These are phyloP conservation scores for Aureobasidium sp. DNA, from an alignment of 2,329 filamentous ascomycete genomes.

Conservation along the genomic window DNA sequence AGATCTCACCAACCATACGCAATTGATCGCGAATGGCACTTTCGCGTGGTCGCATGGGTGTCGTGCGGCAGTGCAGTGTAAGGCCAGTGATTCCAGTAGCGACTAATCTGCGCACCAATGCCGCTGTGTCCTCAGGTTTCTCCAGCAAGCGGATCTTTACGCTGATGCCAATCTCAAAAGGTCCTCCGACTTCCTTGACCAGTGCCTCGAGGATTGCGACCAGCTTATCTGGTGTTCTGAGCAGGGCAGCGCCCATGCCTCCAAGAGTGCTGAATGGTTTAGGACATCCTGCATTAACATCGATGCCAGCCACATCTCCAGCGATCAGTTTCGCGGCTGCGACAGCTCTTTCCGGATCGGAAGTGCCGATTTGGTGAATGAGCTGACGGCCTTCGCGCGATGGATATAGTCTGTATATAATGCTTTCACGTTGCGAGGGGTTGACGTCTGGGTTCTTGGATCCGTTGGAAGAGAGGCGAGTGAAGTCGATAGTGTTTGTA, in stretches of 20 bases:
- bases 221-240: slow-evolving; percentile 76
- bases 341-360: slow-evolving; percentile 74
- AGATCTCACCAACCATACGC: slow-evolving; percentile 73
- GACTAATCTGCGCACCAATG: slow-evolving; percentile 69
- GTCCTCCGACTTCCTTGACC: slow-evolving; percentile 67
- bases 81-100: slow-evolving; percentile 85
- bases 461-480: slow-evolving; percentile 65
- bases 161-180: slow-evolving; percentile 84
- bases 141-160: slow-evolving; percentile 92
- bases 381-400: slow-evolving; percentile 65
- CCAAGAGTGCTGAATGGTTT: slow-evolving; percentile 92
- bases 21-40: slow-evolving; percentile 80
- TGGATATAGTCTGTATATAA: slow-evolving; percentile 82
- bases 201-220: slow-evolving; percentile 76
- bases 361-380: slow-evolving; percentile 89
- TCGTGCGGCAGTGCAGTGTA: slow-evolving; percentile 92
- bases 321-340: slow-evolving; percentile 78
- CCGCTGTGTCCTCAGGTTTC: slow-evolving; percentile 65
- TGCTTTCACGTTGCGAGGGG: slow-evolving; percentile 49
- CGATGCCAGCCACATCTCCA: slow-evolving; percentile 82
- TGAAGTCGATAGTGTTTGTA: slow-evolving; percentile 79
- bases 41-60: slow-evolving; percentile 88
- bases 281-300: slow-evolving; percentile 96
- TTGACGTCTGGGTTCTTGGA: slow-evolving; percentile 49
- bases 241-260: slow-evolving; percentile 90